Base-by-base conservation (phyloP, 2,329 filamentous ascomycete species). In the Penicillium thymicola region DNA sequence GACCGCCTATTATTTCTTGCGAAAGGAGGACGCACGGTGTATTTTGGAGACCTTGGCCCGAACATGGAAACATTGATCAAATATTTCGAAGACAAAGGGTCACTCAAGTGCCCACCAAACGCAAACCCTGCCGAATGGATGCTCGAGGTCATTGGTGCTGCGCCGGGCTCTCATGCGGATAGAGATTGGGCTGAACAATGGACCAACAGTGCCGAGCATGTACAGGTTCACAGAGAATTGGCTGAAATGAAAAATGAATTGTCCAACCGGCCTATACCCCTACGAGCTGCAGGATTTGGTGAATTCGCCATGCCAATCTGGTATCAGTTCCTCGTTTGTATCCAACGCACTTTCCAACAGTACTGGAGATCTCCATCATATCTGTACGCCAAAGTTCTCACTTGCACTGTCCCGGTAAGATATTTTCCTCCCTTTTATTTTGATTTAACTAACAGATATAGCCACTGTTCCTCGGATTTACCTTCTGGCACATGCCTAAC, bases 331-430 rank as follows among this genome's bases (percentile, higher is more conserved):
- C 75, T 76, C 43, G 79, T 86, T 67, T 89, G 90, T 52, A 81
- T 84, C 23, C 75, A 82, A 64, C 89, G 91, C 65, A 89, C 92
- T 54, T 92, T 93, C 78, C 83, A 92, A 72, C 90, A 95, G 72
- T 94, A 94, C 81, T 96, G 91, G 90, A 88, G 91, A 59, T 92
- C 87, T 2, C 91, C 91, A 0, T 84, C 85, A 2, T 96, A 95
- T 77, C 91, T 96, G 71, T 94, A 93, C 77, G 86, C 89, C 66
- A 95, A 95, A 78, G 73, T 82, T 1, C 77, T 81, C 4, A 85
- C 93, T 38, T 90, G 88, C 70, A 77, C 66, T 13, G 57, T 67
- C 88, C 66, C 88, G 88, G 74, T 90, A 87, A 69, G 82, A 82
- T 82, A 0, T 76, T 80, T 16, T 13, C 5, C 25, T 8, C 11